Evolutionary conservation across 768 basidiomycete genomes (phyloP), one percentile per base, ranked within the genome.

Genomic region (Mycena maculata): DNA sequence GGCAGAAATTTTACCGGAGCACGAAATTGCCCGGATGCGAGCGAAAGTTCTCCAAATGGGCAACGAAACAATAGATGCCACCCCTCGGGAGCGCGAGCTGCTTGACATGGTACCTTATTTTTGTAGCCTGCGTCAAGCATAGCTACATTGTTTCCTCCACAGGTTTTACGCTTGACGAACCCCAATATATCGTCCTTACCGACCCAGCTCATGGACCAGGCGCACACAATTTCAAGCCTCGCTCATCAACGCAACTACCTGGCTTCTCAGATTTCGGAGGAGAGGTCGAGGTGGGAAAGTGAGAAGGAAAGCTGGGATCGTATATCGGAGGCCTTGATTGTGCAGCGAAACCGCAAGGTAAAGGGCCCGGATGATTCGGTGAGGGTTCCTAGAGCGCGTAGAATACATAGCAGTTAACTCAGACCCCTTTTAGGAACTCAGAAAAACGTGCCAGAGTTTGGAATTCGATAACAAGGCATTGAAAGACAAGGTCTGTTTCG

Each of bases 301-400:
- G 91, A 93, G 75, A 83, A 84, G 71, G 86, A 87, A 18, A 80
- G 84, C 3, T 93, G 91, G 89, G 84, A 83, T 6, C 80, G 92
- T 60, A 87, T 85, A 70, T 86, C 90, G 1, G 91, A 93, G 68
- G 90, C 89, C 10, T 80, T 93, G 38, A 80, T 91, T 60, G 74
- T 81, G 3, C 86, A 85, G 48, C 80, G 84, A 48, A 82, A 80
- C 62, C 85, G 77, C 45, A 76, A 79, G n/a, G 73, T 74, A 8
- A 74, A 71, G 18, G 68, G 72, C 16, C 76, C 78, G 7, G 83
- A 77, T 62, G 81, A 84, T 55, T 85, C 88, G 76, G 88, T 87
- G 50, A 67, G 81, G 38, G 22, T 12, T 13, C 30, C 38, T 6
- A n/a, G 16, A 25, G 2, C 15, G 3, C 13, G 23, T 31, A 25